Evolutionary conservation across 2,329 filamentous ascomycete species (phyloP).

Genomic region (Fusarium acutatum): DNA sequence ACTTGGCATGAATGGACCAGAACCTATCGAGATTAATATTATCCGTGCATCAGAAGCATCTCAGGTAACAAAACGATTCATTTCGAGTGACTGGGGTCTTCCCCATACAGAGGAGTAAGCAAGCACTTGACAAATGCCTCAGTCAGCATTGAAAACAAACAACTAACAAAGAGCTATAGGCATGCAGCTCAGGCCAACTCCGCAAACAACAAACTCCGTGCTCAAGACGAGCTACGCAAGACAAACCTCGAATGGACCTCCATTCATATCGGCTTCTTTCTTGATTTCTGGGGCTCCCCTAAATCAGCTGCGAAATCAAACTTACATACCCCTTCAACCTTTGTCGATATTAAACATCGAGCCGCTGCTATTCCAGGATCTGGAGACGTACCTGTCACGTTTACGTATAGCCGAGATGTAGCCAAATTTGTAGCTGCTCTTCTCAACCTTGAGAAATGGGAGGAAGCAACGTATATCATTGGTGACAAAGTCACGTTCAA

Average conservation of each 20-base stretch:
- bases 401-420: constrained; percentile 1
- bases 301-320: not conserved
- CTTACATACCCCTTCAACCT: not conserved
- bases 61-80: not conserved
- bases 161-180: not conserved
- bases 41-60: not conserved
- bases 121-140: not conserved
- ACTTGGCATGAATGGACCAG: not conserved
- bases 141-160: not conserved
- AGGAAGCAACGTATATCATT: not conserved
- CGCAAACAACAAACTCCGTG: constrained; percentile 1
- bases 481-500: constrained; percentile 8
- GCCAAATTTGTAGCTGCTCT: not conserved
- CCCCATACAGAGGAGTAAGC: not conserved
- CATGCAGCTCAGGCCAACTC: not conserved
- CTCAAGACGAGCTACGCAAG: constrained; percentile 5
- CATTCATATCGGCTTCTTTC: constrained; percentile 3
- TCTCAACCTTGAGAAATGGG: not conserved
- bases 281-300: constrained; percentile 6
- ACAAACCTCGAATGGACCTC: constrained; percentile 3
- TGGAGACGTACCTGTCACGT: not conserved
- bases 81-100: constrained; percentile 5
- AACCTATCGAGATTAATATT: not conserved
- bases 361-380: not conserved
- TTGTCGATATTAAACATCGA: not conserved